phyloP scores from a whole-genome alignment of 2,329 filamentous ascomycete genomes.

The Cercospora nicotianae region DNA sequence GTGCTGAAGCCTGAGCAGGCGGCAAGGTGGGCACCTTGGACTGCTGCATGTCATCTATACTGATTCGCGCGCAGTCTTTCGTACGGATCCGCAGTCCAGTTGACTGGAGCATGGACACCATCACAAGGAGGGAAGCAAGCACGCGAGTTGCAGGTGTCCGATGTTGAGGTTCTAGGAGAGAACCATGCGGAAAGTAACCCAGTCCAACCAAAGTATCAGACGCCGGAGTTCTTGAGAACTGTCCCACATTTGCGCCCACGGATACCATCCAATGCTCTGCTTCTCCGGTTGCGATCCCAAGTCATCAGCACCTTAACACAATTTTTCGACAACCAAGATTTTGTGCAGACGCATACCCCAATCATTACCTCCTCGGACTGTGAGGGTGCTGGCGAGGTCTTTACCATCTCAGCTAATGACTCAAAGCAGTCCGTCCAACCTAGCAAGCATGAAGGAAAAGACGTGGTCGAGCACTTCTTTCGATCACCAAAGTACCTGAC shows the following conservation, averaged over 20 bases:
- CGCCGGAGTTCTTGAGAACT: constrained; percentile 80
- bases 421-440: constrained; percentile 40
- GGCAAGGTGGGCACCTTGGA: constrained; percentile 61
- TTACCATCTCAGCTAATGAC: constrained; percentile 58
- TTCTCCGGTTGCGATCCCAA: constrained; percentile 81
- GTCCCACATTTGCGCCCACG: constrained; percentile 84
- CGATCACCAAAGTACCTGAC: constrained; percentile 87
- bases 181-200: constrained; percentile 88
- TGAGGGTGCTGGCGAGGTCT: constrained; percentile 93
- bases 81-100: constrained; percentile 75
- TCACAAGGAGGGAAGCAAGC: constrained; percentile 67
- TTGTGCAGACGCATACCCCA: constrained; percentile 84
- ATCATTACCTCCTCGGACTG: constrained; percentile 97
- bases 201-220: constrained; percentile 95
- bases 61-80: constrained; percentile 61
- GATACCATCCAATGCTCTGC: constrained; percentile 74
- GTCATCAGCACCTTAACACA: constrained; percentile 69
- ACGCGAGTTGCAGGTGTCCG: constrained; percentile 75
- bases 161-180: constrained; percentile 69
- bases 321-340: constrained; percentile 71
- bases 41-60: neutral
- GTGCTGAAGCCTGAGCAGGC: constrained; percentile 71
- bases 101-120: constrained; percentile 74
- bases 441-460: constrained; percentile 42
- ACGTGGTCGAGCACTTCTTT: constrained; percentile 64